Percentiles rank a stretch among this genome's conserved stretches.
Evolutionary conservation across 2,329 filamentous ascomycete species (phyloP).

Genomic region (Xylaria sp.): DNA sequence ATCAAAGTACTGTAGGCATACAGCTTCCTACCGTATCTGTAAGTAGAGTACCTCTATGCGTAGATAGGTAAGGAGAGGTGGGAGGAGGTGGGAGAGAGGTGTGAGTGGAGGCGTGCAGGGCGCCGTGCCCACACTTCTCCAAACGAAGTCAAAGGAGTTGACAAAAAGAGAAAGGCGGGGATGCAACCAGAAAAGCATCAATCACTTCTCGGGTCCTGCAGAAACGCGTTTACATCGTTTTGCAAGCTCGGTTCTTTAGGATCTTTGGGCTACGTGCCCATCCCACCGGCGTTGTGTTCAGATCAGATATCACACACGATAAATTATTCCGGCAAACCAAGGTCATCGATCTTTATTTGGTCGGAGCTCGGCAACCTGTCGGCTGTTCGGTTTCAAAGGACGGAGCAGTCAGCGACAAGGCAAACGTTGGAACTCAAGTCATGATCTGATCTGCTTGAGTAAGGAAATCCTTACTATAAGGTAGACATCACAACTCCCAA

Average conservation of each 20-base stretch:
- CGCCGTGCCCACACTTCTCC: slow-evolving; percentile 9
- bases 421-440: not conserved
- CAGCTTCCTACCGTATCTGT: not conserved
- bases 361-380: not conserved
- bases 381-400: slow-evolving; percentile 2
- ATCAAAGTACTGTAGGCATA: no score
- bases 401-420: slow-evolving; percentile 10
- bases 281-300: not conserved
- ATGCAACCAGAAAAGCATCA: slow-evolving; percentile 13
- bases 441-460: slow-evolving; percentile 17
- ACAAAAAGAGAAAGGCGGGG: slow-evolving; percentile 16
- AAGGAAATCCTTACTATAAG: not conserved
- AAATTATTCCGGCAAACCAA: not conserved
- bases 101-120: slow-evolving; percentile 18
- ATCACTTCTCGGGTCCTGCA: slow-evolving; percentile 22
- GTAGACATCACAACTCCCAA: not conserved
- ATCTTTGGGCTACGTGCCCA: slow-evolving; percentile 5
- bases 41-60: not conserved
- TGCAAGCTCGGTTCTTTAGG: slow-evolving; percentile 7
- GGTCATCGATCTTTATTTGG: not conserved
- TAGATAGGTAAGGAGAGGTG: not conserved
- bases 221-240: not conserved
- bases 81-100: slow-evolving; percentile 10
- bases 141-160: slow-evolving; percentile 14
- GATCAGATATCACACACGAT: not conserved